A percentile compares a stretch with the other conserved stretches of the same genome.
Evolutionary conservation across 1,139 yeast species (phyloP).

Genomic region (Meyerozyma smithsonii): DNA sequence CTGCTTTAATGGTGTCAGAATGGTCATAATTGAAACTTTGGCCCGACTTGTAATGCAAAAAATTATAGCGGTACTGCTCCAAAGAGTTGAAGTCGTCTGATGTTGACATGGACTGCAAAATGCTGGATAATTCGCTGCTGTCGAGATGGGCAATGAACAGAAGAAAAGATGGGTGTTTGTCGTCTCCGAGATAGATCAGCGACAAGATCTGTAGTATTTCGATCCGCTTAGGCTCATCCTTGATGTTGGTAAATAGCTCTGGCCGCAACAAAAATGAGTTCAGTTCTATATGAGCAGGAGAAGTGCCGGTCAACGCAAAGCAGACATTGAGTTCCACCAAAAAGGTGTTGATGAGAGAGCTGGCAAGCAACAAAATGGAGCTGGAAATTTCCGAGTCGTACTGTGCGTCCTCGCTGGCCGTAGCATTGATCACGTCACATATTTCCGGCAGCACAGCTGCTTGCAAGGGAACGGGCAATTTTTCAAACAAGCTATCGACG

Average conservation of each 20-base stretch:
- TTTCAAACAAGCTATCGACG: slow-evolving; percentile 14
- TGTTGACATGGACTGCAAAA: not conserved
- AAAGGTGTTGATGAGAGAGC: slow-evolving; percentile 17
- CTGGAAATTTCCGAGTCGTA: slow-evolving; percentile 17
- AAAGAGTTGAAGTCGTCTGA: slow-evolving; percentile 17
- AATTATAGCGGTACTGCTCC: slow-evolving; percentile 18
- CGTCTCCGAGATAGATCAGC: slow-evolving; percentile 11
- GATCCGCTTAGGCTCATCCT: slow-evolving; percentile 11
- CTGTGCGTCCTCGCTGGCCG: slow-evolving; percentile 11
- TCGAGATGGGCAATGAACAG: not conserved
- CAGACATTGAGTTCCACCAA: slow-evolving; percentile 24
- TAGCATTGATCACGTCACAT: not conserved
- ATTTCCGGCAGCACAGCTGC: slow-evolving; percentile 2
- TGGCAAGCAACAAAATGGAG: slow-evolving; percentile 16
- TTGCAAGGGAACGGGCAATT: not conserved
- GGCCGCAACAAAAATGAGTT: slow-evolving; percentile 14
- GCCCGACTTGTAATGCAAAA: slow-evolving; percentile 26
- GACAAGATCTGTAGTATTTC: slow-evolving; percentile 15
- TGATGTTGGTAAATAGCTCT: slow-evolving; percentile 13
- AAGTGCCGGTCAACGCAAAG: slow-evolving; percentile 12
- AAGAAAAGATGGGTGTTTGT: slow-evolving; percentile 5
- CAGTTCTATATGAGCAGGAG: slow-evolving; percentile 4
- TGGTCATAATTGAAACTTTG: slow-evolving; percentile 29
- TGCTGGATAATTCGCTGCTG: not conserved
- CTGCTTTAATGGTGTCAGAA: slow-evolving; percentile 18